These are phyloP conservation scores for maize (Zea mays) DNA, from an alignment of 176 grass and related monocot species.

Conservation along the genomic window DNA sequence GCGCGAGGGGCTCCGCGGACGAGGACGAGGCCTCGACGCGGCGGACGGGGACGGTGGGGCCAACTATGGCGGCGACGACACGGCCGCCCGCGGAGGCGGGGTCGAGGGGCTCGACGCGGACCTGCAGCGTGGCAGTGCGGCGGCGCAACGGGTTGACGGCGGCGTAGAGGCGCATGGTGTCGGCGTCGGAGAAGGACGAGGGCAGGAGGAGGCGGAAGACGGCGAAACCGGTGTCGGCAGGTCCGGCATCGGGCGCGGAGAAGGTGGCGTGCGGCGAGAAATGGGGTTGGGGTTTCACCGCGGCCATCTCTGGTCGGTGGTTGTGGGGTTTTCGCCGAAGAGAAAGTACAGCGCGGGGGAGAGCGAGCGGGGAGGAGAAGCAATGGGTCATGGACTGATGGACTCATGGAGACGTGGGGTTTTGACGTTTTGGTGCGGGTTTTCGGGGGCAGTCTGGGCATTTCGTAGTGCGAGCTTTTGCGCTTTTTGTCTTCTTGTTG, in stretches of 20 bases:
- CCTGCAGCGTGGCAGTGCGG: conserved; percentile 25
- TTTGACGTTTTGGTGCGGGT: conserved; percentile 24
- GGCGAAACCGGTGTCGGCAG: background rate
- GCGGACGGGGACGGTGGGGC: conserved; percentile 25
- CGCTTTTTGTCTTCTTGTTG: conserved; percentile 22
- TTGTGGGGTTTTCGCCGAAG: background rate
- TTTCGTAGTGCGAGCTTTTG: conserved; percentile 8
- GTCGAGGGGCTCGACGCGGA: conserved; percentile 39
- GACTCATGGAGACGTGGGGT: conserved; percentile 6
- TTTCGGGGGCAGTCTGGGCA: conserved; percentile 17
- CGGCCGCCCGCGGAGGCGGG: background rate
- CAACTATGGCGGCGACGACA: conserved; percentile 44
- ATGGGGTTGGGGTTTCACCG: conserved; percentile 10
- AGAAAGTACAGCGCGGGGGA: background rate
- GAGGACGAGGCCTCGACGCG: conserved; percentile 46
- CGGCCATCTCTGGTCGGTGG: conserved; percentile 29
- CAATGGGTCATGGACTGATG: too few species aligned
- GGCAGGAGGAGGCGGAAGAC: conserved; percentile 50
- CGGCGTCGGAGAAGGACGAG: conserved; percentile 37
- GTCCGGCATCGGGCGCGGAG: background rate
- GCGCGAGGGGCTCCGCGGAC: conserved; percentile 22
- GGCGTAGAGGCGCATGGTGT: conserved; percentile 48
- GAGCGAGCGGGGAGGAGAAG: background rate
- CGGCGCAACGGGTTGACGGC: conserved; percentile 40
- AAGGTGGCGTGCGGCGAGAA: conserved; percentile 34